phyloP scores from a whole-genome alignment of 495 filamentous ascomycete species.

The Trichocladium antarcticum region DNA sequence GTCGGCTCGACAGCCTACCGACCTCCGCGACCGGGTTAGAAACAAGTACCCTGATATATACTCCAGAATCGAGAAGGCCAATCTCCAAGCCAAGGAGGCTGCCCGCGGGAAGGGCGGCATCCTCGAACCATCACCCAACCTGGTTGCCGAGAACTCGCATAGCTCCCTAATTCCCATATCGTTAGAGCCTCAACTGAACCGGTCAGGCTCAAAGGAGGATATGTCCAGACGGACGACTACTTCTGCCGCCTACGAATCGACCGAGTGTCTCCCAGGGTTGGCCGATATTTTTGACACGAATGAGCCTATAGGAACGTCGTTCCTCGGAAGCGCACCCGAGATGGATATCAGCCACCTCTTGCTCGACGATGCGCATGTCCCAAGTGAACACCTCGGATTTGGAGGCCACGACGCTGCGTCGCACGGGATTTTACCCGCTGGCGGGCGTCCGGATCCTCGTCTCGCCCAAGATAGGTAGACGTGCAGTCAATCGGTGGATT shows the following conservation, averaged over 20 bases:
- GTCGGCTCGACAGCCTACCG: conserved; percentile 56
- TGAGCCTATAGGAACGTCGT: conserved; percentile 16
- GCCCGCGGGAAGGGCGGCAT: conserved; percentile 13
- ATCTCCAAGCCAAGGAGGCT: conserved; percentile 32
- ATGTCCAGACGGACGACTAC: conserved; percentile 26
- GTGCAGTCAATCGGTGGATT: no score
- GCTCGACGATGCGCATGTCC: conserved; percentile 29
- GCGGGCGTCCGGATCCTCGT: no score
- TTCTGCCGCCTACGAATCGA: conserved; percentile 20
- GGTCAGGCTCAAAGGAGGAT: conserved; percentile 33
- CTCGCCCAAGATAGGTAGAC: no score
- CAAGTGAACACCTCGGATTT: background rate
- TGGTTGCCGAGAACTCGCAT: conserved; percentile 26
- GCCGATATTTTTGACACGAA: conserved; percentile 18
- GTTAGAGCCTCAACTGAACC: conserved; percentile 30
- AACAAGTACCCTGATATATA: conserved; percentile 62
- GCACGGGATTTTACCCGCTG: no score
- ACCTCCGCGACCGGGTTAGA: conserved; percentile 72
- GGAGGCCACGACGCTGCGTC: no score
- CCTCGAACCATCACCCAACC: conserved; percentile 34
- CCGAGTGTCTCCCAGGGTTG: conserved; percentile 23
- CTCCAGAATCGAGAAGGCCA: conserved; percentile 45
- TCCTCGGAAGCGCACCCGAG: conserved; percentile 22
- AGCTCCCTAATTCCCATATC: conserved; percentile 17
- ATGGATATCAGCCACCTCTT: conserved; percentile 43